Evolutionary conservation across 2,329 filamentous ascomycete species (phyloP).

Genomic region (Pyricularia pennisetigena): DNA sequence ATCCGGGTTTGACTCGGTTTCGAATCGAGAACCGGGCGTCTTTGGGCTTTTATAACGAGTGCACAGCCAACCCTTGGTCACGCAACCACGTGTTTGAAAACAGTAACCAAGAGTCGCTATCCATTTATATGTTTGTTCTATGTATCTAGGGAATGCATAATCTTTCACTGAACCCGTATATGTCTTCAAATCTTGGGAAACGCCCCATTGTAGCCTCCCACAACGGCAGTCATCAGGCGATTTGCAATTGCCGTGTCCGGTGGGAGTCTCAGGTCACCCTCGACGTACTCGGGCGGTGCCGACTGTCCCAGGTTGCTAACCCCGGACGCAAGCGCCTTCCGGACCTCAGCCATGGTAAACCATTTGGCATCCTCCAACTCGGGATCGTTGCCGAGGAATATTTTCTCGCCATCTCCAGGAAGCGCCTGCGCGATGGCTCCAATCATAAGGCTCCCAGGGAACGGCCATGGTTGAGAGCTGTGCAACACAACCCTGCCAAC

Average conservation of each 20-base stretch:
- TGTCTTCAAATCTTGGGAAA: slow-evolving; percentile 38
- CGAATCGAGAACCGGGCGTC: no score
- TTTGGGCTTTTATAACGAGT: neutral
- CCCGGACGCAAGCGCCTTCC: slow-evolving; percentile 59
- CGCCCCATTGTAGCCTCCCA: slow-evolving; percentile 58
- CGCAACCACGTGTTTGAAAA: neutral
- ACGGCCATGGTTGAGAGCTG: slow-evolving; percentile 81
- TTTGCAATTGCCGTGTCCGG: slow-evolving; percentile 87
- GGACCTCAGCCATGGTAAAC: slow-evolving; percentile 74
- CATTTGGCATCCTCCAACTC: slow-evolving; percentile 87
- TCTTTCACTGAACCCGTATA: neutral
- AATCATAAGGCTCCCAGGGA: slow-evolving; percentile 78
- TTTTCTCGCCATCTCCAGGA: slow-evolving; percentile 63
- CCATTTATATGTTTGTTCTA: neutral
- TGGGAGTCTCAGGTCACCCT: slow-evolving; percentile 71
- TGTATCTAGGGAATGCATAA: neutral
- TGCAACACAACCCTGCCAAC: slow-evolving; percentile 74
- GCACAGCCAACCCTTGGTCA: neutral
- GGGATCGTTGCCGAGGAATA: slow-evolving; percentile 77
- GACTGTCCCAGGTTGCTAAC: slow-evolving; percentile 57
- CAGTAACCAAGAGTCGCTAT: no score
- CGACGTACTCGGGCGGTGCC: slow-evolving; percentile 57
- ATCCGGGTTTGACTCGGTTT: no score
- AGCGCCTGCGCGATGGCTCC: slow-evolving; percentile 79
- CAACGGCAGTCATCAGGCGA: slow-evolving; percentile 71